Conservation (phyloP, 305 asterid species). For the Rubia tinctorum region DNA sequence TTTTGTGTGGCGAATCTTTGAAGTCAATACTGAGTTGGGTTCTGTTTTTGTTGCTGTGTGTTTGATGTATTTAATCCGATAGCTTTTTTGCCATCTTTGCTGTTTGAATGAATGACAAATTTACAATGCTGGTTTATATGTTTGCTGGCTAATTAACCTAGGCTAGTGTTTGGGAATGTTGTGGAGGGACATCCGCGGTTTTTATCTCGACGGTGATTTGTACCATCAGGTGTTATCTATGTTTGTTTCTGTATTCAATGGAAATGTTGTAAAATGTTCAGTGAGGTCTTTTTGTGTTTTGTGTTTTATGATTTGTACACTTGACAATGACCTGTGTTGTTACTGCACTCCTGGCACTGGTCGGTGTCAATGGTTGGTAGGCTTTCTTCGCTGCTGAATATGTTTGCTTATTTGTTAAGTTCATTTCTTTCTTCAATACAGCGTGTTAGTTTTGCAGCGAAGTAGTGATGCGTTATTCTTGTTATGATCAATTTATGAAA, state of each 20-base stretch:
- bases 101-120: not conserved
- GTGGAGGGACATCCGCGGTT: not conserved
- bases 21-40: slow-evolving; percentile 8
- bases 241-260: not conserved
- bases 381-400: not conserved
- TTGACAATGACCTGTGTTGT: not conserved
- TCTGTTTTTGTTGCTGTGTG: slow-evolving; percentile 1
- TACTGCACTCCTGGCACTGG: not conserved
- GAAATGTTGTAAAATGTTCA: not conserved
- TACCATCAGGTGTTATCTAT: too few relatives aligned
- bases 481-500: not conserved
- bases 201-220: too few relatives aligned
- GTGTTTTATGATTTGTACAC: not conserved
- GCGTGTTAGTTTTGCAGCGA: not conserved
- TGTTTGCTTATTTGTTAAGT: not conserved
- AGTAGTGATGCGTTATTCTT: not conserved
- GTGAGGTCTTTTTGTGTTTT: not conserved
- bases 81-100: not conserved
- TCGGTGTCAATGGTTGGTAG: not conserved
- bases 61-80: not conserved
- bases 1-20: slow-evolving; percentile 6
- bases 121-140: not conserved
- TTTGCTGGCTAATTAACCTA: not conserved
- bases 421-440: not conserved
- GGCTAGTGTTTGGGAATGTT: not conserved